Conservation (phyloP, 371 early-diverging fungal genomes). For the Apophysomyces ossiformis region DNA sequence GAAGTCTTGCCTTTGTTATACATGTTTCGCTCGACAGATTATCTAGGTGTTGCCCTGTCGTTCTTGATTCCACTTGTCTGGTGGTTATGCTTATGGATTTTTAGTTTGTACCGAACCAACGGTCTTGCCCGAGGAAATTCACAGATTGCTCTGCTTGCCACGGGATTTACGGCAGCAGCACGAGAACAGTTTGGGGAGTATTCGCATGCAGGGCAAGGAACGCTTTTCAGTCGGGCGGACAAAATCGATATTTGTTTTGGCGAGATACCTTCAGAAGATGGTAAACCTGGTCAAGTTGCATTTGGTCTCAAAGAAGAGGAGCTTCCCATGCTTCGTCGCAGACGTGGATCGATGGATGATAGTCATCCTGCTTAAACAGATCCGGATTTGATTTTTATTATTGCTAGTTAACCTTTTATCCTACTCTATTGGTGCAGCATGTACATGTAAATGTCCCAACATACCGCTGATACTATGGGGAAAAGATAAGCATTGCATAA, state of each 20-base stretch:
- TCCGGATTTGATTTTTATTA: background rate
- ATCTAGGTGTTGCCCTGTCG: slow-evolving; percentile 12
- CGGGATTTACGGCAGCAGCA: slow-evolving; percentile 19
- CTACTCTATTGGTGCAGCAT: background rate
- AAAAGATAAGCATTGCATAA: too few species aligned
- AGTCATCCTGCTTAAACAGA: background rate
- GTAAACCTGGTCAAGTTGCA: slow-evolving; percentile 16
- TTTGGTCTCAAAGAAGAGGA: slow-evolving; percentile 21
- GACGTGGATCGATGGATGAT: background rate
- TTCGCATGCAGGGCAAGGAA: slow-evolving; percentile 20
- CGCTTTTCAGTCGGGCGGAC: slow-evolving; percentile 15
- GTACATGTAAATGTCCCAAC: too few species aligned
- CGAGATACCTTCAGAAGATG: slow-evolving; percentile 3
- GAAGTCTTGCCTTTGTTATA: background rate
- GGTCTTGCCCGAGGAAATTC: slow-evolving; percentile 26
- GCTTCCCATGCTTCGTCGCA: slow-evolving; percentile 5
- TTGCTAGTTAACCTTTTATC: background rate
- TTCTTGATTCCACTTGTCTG: slow-evolving; percentile 19
- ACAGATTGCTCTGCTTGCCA: slow-evolving; percentile 25
- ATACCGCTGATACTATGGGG: too few species aligned
- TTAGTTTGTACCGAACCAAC: slow-evolving; percentile 21
- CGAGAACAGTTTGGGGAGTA: slow-evolving; percentile 17
- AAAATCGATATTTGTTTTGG: slow-evolving; percentile 20
- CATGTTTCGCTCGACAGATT: slow-evolving; percentile 16
- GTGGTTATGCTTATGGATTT: slow-evolving; percentile 23